Base-by-base conservation (phyloP, 2,329 filamentous ascomycete species). In the Trichoderma sp. region DNA sequence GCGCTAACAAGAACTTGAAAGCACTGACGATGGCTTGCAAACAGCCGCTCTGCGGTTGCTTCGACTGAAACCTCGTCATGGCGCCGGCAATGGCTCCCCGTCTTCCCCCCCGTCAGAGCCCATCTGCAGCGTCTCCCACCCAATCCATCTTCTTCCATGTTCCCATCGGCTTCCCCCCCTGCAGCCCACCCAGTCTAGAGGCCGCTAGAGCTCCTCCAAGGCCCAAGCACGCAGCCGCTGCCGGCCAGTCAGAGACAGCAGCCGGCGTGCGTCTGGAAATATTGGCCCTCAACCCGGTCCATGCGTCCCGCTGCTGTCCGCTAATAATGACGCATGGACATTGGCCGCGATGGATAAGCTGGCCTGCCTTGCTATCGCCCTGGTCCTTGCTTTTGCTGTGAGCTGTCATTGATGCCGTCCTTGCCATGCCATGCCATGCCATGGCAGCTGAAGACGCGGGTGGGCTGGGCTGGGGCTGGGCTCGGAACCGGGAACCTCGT, bases 381-480 rank as follows among this genome's bases (percentile, higher is more conserved):
- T 52, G 47, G 54, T 51, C 52, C 62, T 59, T 58, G 62, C 52
- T 24, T 24, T 9, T 48, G 19, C 57, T 43, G 48, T 61, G 63
- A 65, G 63, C 62, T 64, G 62, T 64, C 62, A 64, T 55, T 45
- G 59, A 56, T 63, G 61, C 61, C 61, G 55, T 52, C 39, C 39
- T 54, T 64, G 55, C 63, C 45, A 51, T 48, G 45, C n/a, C 57
- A 51, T 48, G 45, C n/a, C 57, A 39, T 48, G 34, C 28, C 41
- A 34, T 24, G 26, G 47, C 48, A 55, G 59, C 59, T 63, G 59
- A 63, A 59, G 63, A 9, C 21, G 47, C n/a, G 43, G 21, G 55
- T 51, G 47, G 45, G 50, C 26, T 21, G 52, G 30, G 54, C 24
- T 44, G 34, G 24, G 28, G 10, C 34, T 30, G 17, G 30, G 21